Percentiles rank a stretch among this genome's conserved stretches.
phyloP scores from a whole-genome alignment of 2,329 filamentous ascomycete genomes.

The Fusarium cicatricum region DNA sequence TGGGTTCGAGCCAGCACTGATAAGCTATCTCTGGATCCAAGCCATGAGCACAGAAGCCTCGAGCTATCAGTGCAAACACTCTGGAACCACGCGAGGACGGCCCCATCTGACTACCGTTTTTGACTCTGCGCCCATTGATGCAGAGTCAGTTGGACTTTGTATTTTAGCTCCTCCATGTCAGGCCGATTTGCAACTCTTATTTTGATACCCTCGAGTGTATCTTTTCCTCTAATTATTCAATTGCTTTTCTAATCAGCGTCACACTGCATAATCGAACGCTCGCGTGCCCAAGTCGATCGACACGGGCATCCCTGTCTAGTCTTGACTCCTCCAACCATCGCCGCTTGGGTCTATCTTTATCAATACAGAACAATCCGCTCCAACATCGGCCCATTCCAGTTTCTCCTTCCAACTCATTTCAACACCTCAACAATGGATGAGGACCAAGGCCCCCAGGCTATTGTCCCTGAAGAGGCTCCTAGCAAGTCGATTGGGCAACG shows the following conservation, averaged over 20 bases:
- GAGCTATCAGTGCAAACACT: conserved; percentile 34
- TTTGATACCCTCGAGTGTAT: not conserved
- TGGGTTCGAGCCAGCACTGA: conserved; percentile 29
- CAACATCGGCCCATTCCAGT: conserved; percentile 3
- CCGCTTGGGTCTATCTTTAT: conserved; percentile 6
- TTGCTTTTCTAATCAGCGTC: not conserved
- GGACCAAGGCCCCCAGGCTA: conserved; percentile 60
- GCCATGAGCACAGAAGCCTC: conserved; percentile 15
- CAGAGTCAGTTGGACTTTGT: conserved; percentile 18
- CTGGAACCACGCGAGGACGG: conserved; percentile 32
- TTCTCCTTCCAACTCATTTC: conserved; percentile 14
- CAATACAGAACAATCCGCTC: not conserved
- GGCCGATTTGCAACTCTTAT: not conserved
- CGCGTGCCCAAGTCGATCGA: conserved; percentile 9
- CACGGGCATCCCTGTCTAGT: conserved; percentile 11
- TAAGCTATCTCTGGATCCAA: conserved; percentile 41
- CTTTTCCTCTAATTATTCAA: not conserved
- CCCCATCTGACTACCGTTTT: conserved; percentile 13
- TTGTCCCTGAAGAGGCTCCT: conserved; percentile 52
- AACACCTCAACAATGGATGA: conserved; percentile 58
- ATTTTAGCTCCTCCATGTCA: conserved; percentile 17
- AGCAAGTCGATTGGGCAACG: conserved; percentile 44
- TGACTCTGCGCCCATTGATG: conserved; percentile 5
- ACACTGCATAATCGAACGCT: not conserved
- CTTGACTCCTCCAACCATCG: conserved; percentile 10